Conservation (phyloP, 305 asterid species). For the Coffea humblotiana region DNA sequence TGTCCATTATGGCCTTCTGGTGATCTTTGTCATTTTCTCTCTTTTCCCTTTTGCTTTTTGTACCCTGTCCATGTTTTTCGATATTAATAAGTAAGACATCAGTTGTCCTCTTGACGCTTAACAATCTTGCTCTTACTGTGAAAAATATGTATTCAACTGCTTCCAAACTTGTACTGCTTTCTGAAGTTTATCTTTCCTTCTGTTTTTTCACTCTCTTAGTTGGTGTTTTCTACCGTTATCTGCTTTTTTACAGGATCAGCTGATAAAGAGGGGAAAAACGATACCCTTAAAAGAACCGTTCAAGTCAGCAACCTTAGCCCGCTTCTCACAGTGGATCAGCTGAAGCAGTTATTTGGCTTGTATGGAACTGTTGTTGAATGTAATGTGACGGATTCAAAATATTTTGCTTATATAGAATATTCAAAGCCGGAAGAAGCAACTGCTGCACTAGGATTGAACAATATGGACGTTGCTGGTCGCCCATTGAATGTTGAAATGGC, state of each 20-base stretch:
- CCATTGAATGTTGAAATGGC: conserved; percentile 98
- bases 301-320: conserved; percentile 99
- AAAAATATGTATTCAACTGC: not conserved
- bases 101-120: not conserved
- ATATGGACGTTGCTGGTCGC: conserved; percentile 93
- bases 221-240: not conserved
- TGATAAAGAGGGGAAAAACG: conserved; percentile 58
- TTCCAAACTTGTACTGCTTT: not conserved
- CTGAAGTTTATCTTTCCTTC: not conserved
- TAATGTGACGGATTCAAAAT: conserved; percentile 81
- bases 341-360: conserved; percentile 88
- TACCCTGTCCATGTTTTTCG: not conserved
- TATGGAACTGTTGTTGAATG: conserved; percentile 83
- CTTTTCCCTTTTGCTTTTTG: not conserved
- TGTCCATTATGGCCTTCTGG: not conserved
- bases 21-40: not conserved
- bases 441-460: conserved; percentile 87
- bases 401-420: conserved; percentile 88
- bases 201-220: not conserved
- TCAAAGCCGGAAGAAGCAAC: conserved; percentile 88
- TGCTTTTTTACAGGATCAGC: conserved; percentile 38
- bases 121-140: not conserved
- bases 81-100: not conserved
- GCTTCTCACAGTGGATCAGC: conserved; percentile 84
- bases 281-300: conserved; percentile 66